Percentiles rank a stretch among this genome's conserved stretches.
Evolutionary conservation across 176 grass and related monocot species (phyloP).

Genomic region (Cenchrus americanus): DNA sequence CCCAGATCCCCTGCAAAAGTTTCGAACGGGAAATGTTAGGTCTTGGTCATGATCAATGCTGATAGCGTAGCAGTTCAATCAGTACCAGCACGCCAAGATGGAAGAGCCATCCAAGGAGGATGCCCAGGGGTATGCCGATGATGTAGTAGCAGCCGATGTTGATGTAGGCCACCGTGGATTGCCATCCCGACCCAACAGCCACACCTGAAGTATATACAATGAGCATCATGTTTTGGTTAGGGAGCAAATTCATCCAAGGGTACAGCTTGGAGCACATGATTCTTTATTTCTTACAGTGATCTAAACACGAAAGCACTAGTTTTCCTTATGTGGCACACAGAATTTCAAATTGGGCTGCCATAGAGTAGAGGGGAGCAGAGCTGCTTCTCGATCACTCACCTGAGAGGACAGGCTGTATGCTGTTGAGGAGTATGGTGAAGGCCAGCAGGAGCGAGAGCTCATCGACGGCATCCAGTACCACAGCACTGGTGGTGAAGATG

Average conservation of each 20-base stretch:
- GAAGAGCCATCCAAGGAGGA: slow-evolving; percentile 79
- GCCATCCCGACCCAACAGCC: slow-evolving; percentile 92
- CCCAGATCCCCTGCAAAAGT: slow-evolving; percentile 77
- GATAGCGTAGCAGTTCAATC: too few relatives aligned
- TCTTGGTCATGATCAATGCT: not conserved
- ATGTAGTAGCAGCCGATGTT: slow-evolving; percentile 63
- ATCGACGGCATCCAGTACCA: slow-evolving; percentile 71
- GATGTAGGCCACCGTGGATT: slow-evolving; percentile 79
- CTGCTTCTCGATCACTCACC: slow-evolving; percentile 38
- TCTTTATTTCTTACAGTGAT: not conserved
- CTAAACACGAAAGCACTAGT: not conserved
- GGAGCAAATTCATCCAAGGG: too few relatives aligned
- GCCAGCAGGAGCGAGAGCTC: slow-evolving; percentile 68
- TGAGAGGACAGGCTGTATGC: slow-evolving; percentile 86
- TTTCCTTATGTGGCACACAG: not conserved
- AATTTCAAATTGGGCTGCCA: too few relatives aligned
- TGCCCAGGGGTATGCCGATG: slow-evolving; percentile 57
- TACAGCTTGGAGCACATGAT: not conserved
- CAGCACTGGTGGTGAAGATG: slow-evolving; percentile 77
- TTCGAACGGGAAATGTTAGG: not conserved
- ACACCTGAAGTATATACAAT: slow-evolving; percentile 54
- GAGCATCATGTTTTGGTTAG: not conserved
- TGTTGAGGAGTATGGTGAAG: slow-evolving; percentile 91
- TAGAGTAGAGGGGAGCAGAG: not conserved
- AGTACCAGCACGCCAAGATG: slow-evolving; percentile 67